Conservation (phyloP, 306 rosid genomes). For the Dryas drummondii region DNA sequence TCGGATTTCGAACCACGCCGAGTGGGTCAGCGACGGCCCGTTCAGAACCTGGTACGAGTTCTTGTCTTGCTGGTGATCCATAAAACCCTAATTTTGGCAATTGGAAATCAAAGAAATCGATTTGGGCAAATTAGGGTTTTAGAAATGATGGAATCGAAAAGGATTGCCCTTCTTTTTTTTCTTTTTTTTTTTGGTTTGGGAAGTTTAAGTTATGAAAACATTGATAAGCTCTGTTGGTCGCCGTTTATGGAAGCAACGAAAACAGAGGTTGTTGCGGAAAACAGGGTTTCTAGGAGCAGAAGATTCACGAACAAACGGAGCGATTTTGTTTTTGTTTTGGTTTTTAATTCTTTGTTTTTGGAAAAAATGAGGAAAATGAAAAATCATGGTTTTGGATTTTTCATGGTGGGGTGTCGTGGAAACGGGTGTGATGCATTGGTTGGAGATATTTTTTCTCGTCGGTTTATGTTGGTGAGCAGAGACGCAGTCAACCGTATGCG, state of each 20-base stretch:
- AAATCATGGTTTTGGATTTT: neutral
- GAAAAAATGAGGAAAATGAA: neutral
- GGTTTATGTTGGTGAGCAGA: neutral
- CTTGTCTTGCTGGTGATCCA: constrained; percentile 49
- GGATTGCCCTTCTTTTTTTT: too few relatives aligned
- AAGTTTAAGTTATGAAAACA: neutral
- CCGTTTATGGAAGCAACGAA: neutral
- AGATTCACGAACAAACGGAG: neutral
- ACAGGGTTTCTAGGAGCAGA: neutral
- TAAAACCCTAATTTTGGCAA: constrained; percentile 13
- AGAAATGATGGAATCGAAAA: too few relatives aligned
- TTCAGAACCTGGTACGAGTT: constrained; percentile 40
- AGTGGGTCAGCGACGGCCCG: constrained; percentile 43
- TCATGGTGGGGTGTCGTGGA: neutral
- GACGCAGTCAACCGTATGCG: neutral
- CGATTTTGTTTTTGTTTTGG: neutral
- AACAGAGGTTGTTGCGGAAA: constrained; percentile 10
- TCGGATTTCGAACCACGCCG: constrained; percentile 57
- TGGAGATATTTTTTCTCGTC: neutral
- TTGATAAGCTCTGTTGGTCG: neutral
- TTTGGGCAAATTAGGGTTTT: constrained; percentile 12
- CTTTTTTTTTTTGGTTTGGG: too few relatives aligned
- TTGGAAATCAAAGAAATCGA: neutral
- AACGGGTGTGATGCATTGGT: neutral
- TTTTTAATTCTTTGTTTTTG: neutral